Base-by-base conservation (phyloP, 2,329 filamentous ascomycete genomes). In the Triangularia verruculosa region DNA sequence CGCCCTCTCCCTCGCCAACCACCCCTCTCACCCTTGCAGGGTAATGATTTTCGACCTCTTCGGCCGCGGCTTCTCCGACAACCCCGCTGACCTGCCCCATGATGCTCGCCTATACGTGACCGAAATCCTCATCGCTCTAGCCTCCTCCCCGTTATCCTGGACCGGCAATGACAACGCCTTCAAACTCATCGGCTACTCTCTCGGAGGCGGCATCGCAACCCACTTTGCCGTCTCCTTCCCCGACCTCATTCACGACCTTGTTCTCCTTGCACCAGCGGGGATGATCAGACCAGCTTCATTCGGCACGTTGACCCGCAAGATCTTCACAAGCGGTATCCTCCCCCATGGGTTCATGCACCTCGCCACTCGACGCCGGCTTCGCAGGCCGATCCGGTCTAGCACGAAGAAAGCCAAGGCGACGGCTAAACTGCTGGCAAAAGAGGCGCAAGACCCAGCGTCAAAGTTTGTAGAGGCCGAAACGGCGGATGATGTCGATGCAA, bases 31-130 rank as follows among this genome's bases (percentile, higher is more conserved):
- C n/a, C 39, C 39, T 4, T 93, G 87, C 72, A 85, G 92, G 51
- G 91, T 96, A 12, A 88, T 96, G 86, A 79, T 95, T 3, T 95
- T 93, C 73, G 84, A 91, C 71, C 80, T 91, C 53, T 91, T 89
- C 69, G 88, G 88, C 51, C 82, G 89, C 60, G 89, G 89, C 64
- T 90, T 85, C 74, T 85, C 83, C 3, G 86, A 89, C 70, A 83
- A 83, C 25, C 87, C 89, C 0, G 81, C 83, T 39, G 84, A 89
- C 67, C 78, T 91, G 15, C 86, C 86, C 4, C 89, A 94, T 72
- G 89, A 93, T 72, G 82, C 85, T n/a, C 82, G 85, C 13, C 84
- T 96, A 7, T 95, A 91, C 76, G 82, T 84, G 3, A 83, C 87
- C 2, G 90, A 94, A 74, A 87, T 92, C 61, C 80, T 92, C 47